Percentiles rank a stretch among this genome's conserved stretches.
These are phyloP conservation scores for Suhomyces sp. DNA, from an alignment of 805 yeast species.

Conservation along the genomic window DNA sequence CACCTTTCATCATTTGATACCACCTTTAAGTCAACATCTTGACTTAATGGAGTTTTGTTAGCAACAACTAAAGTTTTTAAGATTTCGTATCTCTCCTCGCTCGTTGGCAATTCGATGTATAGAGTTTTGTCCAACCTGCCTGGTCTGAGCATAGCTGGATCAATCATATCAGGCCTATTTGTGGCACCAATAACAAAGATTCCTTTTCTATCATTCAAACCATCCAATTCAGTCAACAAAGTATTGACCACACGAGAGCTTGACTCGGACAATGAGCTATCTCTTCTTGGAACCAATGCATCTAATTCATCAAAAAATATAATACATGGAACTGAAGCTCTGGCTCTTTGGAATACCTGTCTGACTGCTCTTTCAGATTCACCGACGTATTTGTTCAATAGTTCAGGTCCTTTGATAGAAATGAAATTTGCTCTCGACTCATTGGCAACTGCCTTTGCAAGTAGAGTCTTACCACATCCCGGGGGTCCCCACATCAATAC, in stretches of 20 bases:
- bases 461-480: slow-evolving; percentile 95
- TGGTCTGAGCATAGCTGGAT: slow-evolving; percentile 96
- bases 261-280: slow-evolving; percentile 81
- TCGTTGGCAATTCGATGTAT: slow-evolving; percentile 84
- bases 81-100: slow-evolving; percentile 77
- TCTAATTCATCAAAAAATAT: slow-evolving; percentile 95
- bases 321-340: slow-evolving; percentile 91
- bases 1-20: slow-evolving; percentile 79
- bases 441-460: slow-evolving; percentile 97
- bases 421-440: slow-evolving; percentile 96
- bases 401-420: slow-evolving; percentile 93
- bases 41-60: slow-evolving; percentile 72
- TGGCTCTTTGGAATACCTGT: slow-evolving; percentile 88
- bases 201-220: slow-evolving; percentile 88
- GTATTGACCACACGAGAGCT: slow-evolving; percentile 95
- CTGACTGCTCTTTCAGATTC: slow-evolving; percentile 93
- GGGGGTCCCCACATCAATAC: slow-evolving; percentile 99
- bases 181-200: slow-evolving; percentile 96
- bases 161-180: slow-evolving; percentile 96
- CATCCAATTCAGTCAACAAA: slow-evolving; percentile 89
- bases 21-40: slow-evolving; percentile 55
- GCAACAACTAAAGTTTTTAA: slow-evolving; percentile 69
- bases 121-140: slow-evolving; percentile 93
- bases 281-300: slow-evolving; percentile 94
- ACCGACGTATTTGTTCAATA: slow-evolving; percentile 92